Conservation (phyloP, 2,329 filamentous ascomycete genomes). For the Cladophialophora yegresii region DNA sequence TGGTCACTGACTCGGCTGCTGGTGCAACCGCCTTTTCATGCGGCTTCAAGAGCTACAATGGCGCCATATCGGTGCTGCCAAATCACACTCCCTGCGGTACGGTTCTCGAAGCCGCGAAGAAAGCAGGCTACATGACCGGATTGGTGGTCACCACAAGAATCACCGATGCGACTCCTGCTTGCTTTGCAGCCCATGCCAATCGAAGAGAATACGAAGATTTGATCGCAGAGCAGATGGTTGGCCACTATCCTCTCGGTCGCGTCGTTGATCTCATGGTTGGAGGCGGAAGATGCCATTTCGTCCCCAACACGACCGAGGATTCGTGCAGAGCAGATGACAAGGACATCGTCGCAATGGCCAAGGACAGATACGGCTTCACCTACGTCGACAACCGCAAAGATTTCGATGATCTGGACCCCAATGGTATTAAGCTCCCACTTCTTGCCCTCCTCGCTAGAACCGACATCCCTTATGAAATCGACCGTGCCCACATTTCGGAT, state of each 20-base stretch:
- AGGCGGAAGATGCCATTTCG: slow-evolving; percentile 88
- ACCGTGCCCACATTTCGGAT: slow-evolving; percentile 75
- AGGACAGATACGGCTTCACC: slow-evolving; percentile 71
- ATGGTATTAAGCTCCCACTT: slow-evolving; percentile 74
- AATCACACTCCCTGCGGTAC: slow-evolving; percentile 87
- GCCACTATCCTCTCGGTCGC: slow-evolving; percentile 80
- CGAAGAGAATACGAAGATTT: slow-evolving; percentile 78
- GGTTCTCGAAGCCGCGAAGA: slow-evolving; percentile 88
- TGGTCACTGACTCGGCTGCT: slow-evolving; percentile 95
- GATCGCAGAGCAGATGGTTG: slow-evolving; percentile 90
- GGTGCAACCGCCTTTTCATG: slow-evolving; percentile 96
- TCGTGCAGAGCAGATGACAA: slow-evolving; percentile 78
- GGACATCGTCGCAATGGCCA: slow-evolving; percentile 73
- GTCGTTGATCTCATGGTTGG: slow-evolving; percentile 91
- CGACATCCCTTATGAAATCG: slow-evolving; percentile 92
- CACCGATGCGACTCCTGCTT: slow-evolving; percentile 94
- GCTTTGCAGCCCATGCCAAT: slow-evolving; percentile 87
- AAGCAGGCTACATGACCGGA: slow-evolving; percentile 86
- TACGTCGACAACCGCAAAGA: slow-evolving; percentile 71
- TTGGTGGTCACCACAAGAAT: slow-evolving; percentile 92
- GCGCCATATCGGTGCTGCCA: slow-evolving; percentile 86
- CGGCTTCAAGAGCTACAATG: slow-evolving; percentile 91
- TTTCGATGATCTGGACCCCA: slow-evolving; percentile 70
- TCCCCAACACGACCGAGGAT: slow-evolving; percentile 76
- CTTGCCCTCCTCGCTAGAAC: slow-evolving; percentile 79